Base-by-base conservation (phyloP, 805 yeast species). In the Nakazawaea siamensis region DNA sequence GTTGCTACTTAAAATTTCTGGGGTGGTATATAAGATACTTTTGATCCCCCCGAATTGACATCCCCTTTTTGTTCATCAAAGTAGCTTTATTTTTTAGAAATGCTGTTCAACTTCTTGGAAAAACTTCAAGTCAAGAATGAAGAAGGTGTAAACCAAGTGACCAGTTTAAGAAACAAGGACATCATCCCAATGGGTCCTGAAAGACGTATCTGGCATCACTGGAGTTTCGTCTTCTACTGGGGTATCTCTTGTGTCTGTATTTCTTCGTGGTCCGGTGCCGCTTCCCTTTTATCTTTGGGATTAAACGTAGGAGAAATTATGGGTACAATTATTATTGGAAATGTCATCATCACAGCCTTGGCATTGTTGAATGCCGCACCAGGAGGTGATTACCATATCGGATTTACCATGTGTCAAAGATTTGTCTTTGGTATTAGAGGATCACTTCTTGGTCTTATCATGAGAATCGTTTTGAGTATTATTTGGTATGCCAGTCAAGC, bases 381-480 rank as follows among this genome's bases (percentile, higher is more conserved):
- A 0, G 78, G 78, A 29, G 47, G 53, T 13, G 62, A 67, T 31
- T 70, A 64, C 56, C 74, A 69, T 47, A 56, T 71, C 27, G 74
- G 76, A 1, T 71, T 58, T 42, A 62, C 76, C 3, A 57, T 70
- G 9, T 56, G 57, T 34, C 54, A 60, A 17, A 50, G 76, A 33
- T 57, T 60, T 31, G 51, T 65, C 0, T 70, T 65, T 52, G 77
- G 78, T 8, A 54, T 67, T 24, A 49, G 57, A 39, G 73, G 75
- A 3, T 58, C 68, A 4, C 55, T 49, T 29, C 36, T 69, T 18
- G 69, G 67, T n/a, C 53, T 72, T 23, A 38, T 58, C 9, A 61
- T 63, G 38, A 54, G 77, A 47, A 57, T 62, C 26, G 54, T 66
- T 19, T 50, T 70, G 28, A 60, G 68, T 14, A 55, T 64, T 24